Evolutionary conservation across 345 rosid genomes (phyloP).

Genomic region (Angophora floribunda): DNA sequence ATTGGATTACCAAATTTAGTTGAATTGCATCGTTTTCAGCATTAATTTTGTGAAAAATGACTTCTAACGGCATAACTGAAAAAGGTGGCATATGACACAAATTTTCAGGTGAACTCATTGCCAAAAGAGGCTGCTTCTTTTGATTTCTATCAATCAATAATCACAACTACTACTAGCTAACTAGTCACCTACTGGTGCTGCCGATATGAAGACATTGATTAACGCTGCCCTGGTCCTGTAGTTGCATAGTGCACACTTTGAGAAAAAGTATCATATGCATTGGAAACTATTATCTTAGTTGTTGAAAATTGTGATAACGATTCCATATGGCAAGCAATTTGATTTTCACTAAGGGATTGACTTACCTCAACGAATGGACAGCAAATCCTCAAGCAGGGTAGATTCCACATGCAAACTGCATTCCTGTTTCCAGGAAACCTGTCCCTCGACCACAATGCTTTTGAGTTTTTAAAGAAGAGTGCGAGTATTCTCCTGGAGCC

Average conservation of each 20-base stretch:
- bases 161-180: neutral
- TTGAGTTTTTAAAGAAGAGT: too few relatives aligned
- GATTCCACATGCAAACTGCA: too few relatives aligned
- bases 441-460: too few relatives aligned
- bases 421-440: too few relatives aligned
- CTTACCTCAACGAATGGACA: neutral
- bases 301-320: too few relatives aligned
- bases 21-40: neutral
- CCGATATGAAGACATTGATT: neutral
- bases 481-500: too few relatives aligned
- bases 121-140: neutral
- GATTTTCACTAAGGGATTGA: neutral
- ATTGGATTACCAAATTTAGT: neutral
- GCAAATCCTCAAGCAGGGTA: neutral
- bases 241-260: neutral
- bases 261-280: neutral
- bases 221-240: neutral
- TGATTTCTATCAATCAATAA: neutral
- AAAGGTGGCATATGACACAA: neutral
- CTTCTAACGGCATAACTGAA: neutral
- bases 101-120: neutral
- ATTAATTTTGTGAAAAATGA: neutral
- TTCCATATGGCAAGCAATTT: neutral
- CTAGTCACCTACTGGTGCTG: neutral
- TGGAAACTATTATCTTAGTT: too few relatives aligned